Evolutionary conservation across 495 filamentous ascomycete species (phyloP).

Genomic region (Stereocaulon alpinum): DNA sequence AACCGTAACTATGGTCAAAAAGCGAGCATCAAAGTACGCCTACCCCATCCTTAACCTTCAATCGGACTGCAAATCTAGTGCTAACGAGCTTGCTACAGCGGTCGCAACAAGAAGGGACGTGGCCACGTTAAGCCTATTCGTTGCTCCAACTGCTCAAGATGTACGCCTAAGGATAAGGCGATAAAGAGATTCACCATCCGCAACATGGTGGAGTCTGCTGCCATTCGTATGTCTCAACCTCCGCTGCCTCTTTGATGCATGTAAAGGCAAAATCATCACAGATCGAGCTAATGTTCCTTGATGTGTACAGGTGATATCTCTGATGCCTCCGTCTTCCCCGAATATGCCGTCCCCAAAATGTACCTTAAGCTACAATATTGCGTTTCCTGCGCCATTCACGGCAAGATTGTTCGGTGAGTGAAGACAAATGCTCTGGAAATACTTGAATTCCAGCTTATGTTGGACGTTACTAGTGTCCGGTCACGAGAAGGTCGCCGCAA

Average conservation of each 20-base stretch:
- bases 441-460: conserved; percentile 24
- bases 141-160: conserved; percentile 99
- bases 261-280: neutral
- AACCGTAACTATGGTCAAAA: conserved; percentile 97
- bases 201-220: conserved; percentile 99
- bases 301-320: conserved; percentile 85
- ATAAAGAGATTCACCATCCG: conserved; percentile 99
- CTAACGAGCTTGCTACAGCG: conserved; percentile 46
- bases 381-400: conserved; percentile 98
- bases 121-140: conserved; percentile 99
- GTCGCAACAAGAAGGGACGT: conserved; percentile 99
- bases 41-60: neutral
- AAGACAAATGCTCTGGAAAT: no score
- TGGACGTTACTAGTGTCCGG: conserved; percentile 60
- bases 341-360: conserved; percentile 99
- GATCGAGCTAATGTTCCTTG: neutral
- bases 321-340: conserved; percentile 95
- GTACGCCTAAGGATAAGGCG: conserved; percentile 99
- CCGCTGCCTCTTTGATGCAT: neutral
- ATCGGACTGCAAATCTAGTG: conserved; percentile 4
- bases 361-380: conserved; percentile 99
- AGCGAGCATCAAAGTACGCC: conserved; percentile 92
- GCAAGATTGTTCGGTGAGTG: conserved; percentile 96
- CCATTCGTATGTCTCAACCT: conserved; percentile 80
- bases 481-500: conserved; percentile 96